Evolutionary conservation across 2,329 filamentous ascomycete genomes (phyloP).

Genomic region (Colletotrichum neosansevieriae): DNA sequence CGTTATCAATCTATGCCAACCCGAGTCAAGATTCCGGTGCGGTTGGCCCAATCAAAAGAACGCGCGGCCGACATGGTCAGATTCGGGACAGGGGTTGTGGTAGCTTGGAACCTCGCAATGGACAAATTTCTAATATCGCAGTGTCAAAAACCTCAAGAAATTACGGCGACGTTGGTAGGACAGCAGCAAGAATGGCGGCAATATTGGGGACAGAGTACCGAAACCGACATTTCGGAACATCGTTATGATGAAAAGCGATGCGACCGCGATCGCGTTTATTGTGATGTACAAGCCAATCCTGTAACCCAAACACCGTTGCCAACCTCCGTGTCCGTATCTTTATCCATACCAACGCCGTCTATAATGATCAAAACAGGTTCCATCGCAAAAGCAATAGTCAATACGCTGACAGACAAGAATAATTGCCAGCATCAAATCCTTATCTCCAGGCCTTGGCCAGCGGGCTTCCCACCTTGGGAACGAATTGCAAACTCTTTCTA

Average conservation of each 20-base stretch:
- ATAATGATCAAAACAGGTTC: constrained; percentile 14
- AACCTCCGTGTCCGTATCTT: constrained; percentile 17
- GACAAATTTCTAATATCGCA: neutral
- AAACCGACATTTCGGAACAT: neutral
- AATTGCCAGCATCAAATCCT: neutral
- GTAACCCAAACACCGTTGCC: constrained; percentile 27
- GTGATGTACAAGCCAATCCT: constrained; percentile 32
- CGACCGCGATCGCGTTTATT: constrained; percentile 21
- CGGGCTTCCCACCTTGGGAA: constrained; percentile 80
- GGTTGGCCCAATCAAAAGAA: constrained; percentile 34
- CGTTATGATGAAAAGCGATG: constrained; percentile 17
- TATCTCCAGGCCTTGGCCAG: constrained; percentile 68
- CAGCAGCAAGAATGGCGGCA: too few species aligned
- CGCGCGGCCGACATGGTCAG: constrained; percentile 36
- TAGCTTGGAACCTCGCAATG: neutral
- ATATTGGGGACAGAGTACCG: too few species aligned
- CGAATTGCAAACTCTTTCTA: constrained; percentile 82
- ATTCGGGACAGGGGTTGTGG: constrained; percentile 19
- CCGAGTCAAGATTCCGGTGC: constrained; percentile 27
- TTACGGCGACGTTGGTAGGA: too few species aligned
- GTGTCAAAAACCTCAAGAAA: too few species aligned
- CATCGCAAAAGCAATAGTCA: neutral
- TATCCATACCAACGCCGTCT: constrained; percentile 23
- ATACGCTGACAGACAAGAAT: neutral
- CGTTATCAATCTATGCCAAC: constrained; percentile 26